Conservation (phyloP, 1,139 yeast species). For the Blastobotrys apis region DNA sequence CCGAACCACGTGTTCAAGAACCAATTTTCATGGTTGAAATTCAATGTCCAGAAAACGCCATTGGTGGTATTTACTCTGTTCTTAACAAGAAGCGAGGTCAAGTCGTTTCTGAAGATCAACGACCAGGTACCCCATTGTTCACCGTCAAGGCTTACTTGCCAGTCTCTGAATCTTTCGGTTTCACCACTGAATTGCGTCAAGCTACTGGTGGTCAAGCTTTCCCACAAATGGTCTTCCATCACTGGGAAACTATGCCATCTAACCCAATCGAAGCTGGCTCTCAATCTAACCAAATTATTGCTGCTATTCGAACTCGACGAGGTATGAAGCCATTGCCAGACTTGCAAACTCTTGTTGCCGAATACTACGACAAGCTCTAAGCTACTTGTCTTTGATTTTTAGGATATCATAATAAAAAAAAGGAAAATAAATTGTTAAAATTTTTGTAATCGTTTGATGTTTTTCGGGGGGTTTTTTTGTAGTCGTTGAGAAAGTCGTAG, state of each 20-base stretch:
- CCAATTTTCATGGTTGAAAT: conserved; percentile 99
- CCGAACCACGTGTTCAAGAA: conserved; percentile 99
- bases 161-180: conserved; percentile 99
- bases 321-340: conserved; percentile 99
- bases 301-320: conserved; percentile 90
- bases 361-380: conserved; percentile 98
- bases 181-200: conserved; percentile 99
- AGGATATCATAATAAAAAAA: not conserved
- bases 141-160: conserved; percentile 99
- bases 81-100: conserved; percentile 99
- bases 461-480: too few relatives aligned
- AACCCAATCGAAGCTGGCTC: conserved; percentile 88
- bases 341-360: conserved; percentile 96
- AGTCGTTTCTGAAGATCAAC: conserved; percentile 97
- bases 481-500: too few relatives aligned
- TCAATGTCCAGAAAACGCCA: conserved; percentile 99
- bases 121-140: conserved; percentile 99
- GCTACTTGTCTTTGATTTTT: conserved; percentile 22
- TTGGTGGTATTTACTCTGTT: conserved; percentile 99
- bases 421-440: too few relatives aligned
- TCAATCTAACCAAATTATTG: conserved; percentile 93
- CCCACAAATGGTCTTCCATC: conserved; percentile 99
- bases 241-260: conserved; percentile 89
- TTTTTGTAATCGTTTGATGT: too few relatives aligned
- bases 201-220: conserved; percentile 99